These are phyloP conservation scores for Jacaranda mimosifolia DNA, from an alignment of 257 asterid species.

Conservation along the genomic window DNA sequence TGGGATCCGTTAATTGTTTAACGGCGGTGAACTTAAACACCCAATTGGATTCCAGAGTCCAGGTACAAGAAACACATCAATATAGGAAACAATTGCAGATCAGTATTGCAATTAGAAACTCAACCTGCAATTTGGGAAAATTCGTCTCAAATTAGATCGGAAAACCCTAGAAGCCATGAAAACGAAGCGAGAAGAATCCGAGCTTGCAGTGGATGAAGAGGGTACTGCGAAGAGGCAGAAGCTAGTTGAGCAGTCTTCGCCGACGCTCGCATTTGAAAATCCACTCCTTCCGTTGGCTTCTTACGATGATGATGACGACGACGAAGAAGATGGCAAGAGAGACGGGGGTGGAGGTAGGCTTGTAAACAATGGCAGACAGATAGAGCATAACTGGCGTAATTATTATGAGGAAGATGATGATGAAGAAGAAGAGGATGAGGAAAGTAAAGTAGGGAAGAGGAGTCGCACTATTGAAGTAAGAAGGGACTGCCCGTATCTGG, in stretches of 20 bases:
- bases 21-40: neutral
- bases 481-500: constrained; percentile 97
- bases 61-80: neutral
- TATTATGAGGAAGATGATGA: constrained; percentile 46
- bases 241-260: constrained; percentile 45
- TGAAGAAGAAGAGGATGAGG: constrained; percentile 51
- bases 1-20: neutral
- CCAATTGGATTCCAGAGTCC: neutral
- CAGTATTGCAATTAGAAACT: neutral
- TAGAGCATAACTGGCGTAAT: constrained; percentile 43
- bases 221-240: constrained; percentile 65
- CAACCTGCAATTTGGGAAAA: constrained; percentile 5
- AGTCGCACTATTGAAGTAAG: constrained; percentile 75
- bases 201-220: constrained; percentile 45
- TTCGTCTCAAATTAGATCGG: constrained; percentile 11
- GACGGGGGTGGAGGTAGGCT: constrained; percentile 33
- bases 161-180: constrained; percentile 58
- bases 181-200: constrained; percentile 58
- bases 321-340: constrained; percentile 46
- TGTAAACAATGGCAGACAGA: constrained; percentile 30
- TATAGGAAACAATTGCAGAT: neutral
- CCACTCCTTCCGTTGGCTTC: constrained; percentile 85
- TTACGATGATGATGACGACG: constrained; percentile 83
- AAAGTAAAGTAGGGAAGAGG: constrained; percentile 40
- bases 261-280: constrained; percentile 60